Percentiles rank a stretch among this genome's conserved stretches.
phyloP scores from a whole-genome alignment of 768 basidiomycete genomes.

The Leucocoprinus birnbaumii region DNA sequence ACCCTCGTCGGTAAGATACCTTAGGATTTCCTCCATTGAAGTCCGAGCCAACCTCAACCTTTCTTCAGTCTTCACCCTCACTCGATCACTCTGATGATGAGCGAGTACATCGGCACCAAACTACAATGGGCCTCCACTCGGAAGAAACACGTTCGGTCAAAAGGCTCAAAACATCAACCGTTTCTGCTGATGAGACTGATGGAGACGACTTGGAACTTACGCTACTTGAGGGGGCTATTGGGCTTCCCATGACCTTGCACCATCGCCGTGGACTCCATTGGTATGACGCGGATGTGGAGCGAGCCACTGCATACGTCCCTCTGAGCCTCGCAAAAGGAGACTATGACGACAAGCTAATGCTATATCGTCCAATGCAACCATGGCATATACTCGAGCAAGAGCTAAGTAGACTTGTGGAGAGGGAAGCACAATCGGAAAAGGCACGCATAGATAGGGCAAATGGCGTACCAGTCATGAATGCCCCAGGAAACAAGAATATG shows the following conservation, averaged over 20 bases:
- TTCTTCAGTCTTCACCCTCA: no score
- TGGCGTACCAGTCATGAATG: not conserved
- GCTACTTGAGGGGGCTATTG: no score
- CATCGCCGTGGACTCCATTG: not conserved
- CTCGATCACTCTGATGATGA: no score
- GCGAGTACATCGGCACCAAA: not conserved
- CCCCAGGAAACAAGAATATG: not conserved
- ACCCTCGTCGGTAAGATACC: no score
- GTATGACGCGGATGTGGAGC: conserved; percentile 14
- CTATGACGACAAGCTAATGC: conserved; percentile 2
- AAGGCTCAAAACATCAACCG: not conserved
- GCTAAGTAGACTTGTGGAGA: not conserved
- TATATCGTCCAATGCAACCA: conserved; percentile 6
- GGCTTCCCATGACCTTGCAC: not conserved
- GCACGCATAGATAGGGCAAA: not conserved
- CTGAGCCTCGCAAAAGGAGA: conserved; percentile 8
- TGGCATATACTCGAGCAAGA: conserved; percentile 1
- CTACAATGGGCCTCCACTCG: not conserved
- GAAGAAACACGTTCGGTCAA: not conserved
- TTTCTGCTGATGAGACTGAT: no score
- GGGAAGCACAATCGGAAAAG: not conserved
- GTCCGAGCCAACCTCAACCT: no score
- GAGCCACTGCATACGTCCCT: conserved; percentile 12
- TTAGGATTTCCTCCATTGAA: no score
- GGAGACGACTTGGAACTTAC: no score